Percentiles rank a stretch among this genome's conserved stretches.
These are phyloP conservation scores for Lithohypha guttulata DNA, from an alignment of 2,329 filamentous ascomycete species.

Conservation along the genomic window DNA sequence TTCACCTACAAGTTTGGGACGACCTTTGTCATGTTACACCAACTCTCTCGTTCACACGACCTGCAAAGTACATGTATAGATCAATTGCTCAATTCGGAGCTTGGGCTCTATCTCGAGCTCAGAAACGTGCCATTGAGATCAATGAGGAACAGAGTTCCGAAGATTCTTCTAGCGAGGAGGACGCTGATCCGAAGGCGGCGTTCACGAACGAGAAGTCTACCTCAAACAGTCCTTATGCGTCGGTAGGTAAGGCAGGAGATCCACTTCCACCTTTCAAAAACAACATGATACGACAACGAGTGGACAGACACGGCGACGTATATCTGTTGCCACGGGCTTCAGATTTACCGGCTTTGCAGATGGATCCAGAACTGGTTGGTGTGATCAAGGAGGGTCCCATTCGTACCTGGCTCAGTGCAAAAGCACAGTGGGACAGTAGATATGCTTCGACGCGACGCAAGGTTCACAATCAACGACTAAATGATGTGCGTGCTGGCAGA, in stretches of 20 bases:
- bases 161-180: constrained; percentile 31
- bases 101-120: constrained; percentile 76
- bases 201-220: constrained; percentile 17
- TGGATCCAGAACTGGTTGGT: constrained; percentile 58
- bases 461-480: constrained; percentile 61
- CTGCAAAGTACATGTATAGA: constrained; percentile 91
- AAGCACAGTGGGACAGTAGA: constrained; percentile 59
- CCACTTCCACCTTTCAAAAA: constrained; percentile 66
- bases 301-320: constrained; percentile 67
- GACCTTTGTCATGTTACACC: constrained; percentile 86
- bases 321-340: constrained; percentile 54
- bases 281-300: constrained; percentile 85
- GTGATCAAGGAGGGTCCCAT: constrained; percentile 71
- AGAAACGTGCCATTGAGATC: constrained; percentile 70
- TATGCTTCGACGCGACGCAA: constrained; percentile 59
- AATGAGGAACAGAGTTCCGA: constrained; percentile 68
- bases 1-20: constrained; percentile 93
- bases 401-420: constrained; percentile 70
- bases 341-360: constrained; percentile 55
- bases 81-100: constrained; percentile 87
- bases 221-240: constrained; percentile 20
- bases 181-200: constrained; percentile 20
- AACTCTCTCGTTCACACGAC: constrained; percentile 89
- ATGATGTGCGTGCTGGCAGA: constrained; percentile 56
- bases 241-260: constrained; percentile 80